Evolutionary conservation across 352 stramenopile species (phyloP).

Genomic region (Phytophthora pseudosyringae): DNA sequence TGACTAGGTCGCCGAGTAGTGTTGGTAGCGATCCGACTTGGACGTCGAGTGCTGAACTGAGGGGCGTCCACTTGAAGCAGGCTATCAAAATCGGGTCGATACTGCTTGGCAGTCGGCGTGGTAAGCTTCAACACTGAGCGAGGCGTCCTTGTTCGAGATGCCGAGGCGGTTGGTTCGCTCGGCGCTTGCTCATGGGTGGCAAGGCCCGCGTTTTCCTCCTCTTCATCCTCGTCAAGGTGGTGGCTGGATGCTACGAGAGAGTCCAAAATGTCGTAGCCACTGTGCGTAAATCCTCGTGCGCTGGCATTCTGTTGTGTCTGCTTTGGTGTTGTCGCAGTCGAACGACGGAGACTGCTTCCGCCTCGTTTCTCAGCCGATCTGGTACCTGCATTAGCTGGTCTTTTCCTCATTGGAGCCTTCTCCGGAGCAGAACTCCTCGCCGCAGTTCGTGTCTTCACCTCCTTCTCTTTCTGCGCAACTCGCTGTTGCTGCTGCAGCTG

Average conservation of each 20-base stretch:
- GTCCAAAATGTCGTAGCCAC: constrained; percentile 49
- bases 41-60: constrained; percentile 33
- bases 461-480: constrained; percentile 8
- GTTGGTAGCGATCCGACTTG: constrained; percentile 25
- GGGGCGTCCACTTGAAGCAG: constrained; percentile 38
- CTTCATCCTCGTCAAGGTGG: constrained; percentile 21
- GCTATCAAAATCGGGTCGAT: constrained; percentile 51
- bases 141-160: constrained; percentile 10
- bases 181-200: constrained; percentile 32
- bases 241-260: constrained; percentile 39
- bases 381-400: constrained; percentile 10
- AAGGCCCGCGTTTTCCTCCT: constrained; percentile 24
- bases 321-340: constrained; percentile 10
- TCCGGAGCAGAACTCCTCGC: neutral
- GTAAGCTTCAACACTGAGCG: constrained; percentile 18
- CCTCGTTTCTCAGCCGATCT: constrained; percentile 11
- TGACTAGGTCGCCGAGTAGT: constrained; percentile 20
- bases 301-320: neutral
- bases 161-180: constrained; percentile 33
- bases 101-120: constrained; percentile 14
- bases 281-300: constrained; percentile 13
- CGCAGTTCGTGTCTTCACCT: constrained; percentile 7
- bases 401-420: constrained; percentile 20
- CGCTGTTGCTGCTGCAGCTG: constrained; percentile 46
- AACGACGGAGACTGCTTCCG: neutral